These are phyloP conservation scores for Podosphaera fusca DNA, from an alignment of 2,329 filamentous ascomycete species.

Conservation along the genomic window DNA sequence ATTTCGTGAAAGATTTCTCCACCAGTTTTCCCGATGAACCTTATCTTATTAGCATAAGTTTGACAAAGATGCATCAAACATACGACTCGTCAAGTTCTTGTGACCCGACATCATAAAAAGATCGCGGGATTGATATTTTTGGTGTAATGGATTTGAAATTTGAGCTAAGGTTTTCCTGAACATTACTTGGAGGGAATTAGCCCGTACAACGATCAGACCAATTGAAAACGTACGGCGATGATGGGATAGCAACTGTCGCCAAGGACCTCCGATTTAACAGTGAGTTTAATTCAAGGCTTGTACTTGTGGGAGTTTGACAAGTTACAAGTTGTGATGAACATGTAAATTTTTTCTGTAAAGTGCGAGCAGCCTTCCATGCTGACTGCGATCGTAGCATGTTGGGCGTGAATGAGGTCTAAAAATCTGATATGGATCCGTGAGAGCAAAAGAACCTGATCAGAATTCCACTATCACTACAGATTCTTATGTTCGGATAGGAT, in stretches of 20 bases:
- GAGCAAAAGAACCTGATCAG: too few relatives aligned
- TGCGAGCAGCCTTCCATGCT: conserved; percentile 24
- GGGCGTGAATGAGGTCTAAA: not conserved
- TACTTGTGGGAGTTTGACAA: conserved; percentile 17
- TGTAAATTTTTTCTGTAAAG: conserved; percentile 16
- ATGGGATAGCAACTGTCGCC: conserved; percentile 24
- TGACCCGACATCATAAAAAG: conserved; percentile 39
- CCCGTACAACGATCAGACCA: conserved; percentile 10
- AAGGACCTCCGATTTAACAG: conserved; percentile 24
- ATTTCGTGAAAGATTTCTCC: conserved; percentile 98
- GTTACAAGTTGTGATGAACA: conserved; percentile 20
- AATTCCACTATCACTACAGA: too few relatives aligned
- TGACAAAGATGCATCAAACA: conserved; percentile 17
- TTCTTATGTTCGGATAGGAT: too few relatives aligned
- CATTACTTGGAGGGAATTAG: conserved; percentile 22
- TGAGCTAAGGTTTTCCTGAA: conserved; percentile 37
- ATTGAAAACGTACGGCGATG: conserved; percentile 8
- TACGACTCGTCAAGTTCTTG: conserved; percentile 64
- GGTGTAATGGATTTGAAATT: conserved; percentile 28
- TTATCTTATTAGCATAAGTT: conserved; percentile 16
- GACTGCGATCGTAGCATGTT: conserved; percentile 26
- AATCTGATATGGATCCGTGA: too few relatives aligned
- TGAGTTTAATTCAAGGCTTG: conserved; percentile 17
- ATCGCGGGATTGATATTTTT: conserved; percentile 33
- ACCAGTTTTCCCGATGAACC: conserved; percentile 83